Percentiles rank a stretch among this genome's conserved stretches.
Evolutionary conservation across 495 filamentous ascomycete species (phyloP).

Genomic region (Neurospora tetrasperma): DNA sequence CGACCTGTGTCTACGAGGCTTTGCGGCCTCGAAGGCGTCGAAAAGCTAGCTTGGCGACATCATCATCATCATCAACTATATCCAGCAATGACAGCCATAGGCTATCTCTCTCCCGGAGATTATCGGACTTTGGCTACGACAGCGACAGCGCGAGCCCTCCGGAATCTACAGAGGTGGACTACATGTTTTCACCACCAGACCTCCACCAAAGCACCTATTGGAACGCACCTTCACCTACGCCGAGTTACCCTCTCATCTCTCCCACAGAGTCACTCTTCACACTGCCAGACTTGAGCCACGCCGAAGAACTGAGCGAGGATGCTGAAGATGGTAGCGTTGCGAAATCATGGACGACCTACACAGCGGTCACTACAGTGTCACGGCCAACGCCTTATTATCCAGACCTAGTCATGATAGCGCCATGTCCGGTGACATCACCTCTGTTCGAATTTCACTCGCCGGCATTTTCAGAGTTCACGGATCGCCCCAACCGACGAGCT

Average conservation of each 20-base stretch:
- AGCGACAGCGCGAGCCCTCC: conserved; percentile 6
- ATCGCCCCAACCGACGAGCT: conserved; percentile 42
- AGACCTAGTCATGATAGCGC: conserved; percentile 37
- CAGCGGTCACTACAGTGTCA: conserved; percentile 3
- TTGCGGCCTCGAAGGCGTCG: conserved; percentile 48
- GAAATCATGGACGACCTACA: background rate
- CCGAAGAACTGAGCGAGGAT: background rate
- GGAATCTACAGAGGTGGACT: conserved; percentile 5
- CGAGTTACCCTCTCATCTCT: background rate
- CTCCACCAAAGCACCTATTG: background rate
- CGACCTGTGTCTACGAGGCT: conserved; percentile 46
- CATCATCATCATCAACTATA: background rate
- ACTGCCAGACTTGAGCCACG: background rate
- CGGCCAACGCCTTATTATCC: conserved; percentile 23
- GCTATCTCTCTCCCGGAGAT: conserved; percentile 6
- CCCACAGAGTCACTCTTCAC: background rate
- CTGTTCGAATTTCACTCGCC: conserved; percentile 42
- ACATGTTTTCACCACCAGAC: background rate
- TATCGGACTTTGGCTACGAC: conserved; percentile 13
- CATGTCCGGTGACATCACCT: conserved; percentile 35
- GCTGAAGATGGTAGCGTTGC: background rate
- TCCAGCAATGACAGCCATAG: background rate
- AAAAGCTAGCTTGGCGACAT: conserved; percentile 25
- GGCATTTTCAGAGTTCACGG: conserved; percentile 44
- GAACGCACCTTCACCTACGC: background rate